phyloP scores from a whole-genome alignment of 768 basidiomycete genomes.

The Pleurotus pulmonarius region DNA sequence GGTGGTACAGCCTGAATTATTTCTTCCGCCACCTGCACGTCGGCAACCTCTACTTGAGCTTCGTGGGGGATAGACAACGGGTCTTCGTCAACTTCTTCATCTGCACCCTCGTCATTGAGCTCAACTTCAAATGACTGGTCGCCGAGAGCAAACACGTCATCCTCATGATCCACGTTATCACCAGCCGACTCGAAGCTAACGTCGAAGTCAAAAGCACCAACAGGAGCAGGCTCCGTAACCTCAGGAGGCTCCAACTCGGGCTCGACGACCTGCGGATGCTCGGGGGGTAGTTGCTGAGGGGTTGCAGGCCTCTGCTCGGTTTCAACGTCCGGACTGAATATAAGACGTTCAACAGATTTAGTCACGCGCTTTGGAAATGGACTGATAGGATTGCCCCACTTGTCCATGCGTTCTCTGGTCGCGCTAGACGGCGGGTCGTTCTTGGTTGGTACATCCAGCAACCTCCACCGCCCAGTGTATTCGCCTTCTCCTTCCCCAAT shows the following conservation, averaged over 20 bases:
- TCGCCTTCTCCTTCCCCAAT: conserved; percentile 49
- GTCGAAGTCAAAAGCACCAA: conserved; percentile 6
- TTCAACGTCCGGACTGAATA: neutral
- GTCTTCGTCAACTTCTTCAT: neutral
- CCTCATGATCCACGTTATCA: neutral
- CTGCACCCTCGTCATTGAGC: neutral
- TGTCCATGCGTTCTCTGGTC: conserved; percentile 43
- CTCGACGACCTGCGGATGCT: neutral
- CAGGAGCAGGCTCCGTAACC: neutral
- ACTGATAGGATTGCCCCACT: conserved; percentile 70
- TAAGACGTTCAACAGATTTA: conserved; percentile 13
- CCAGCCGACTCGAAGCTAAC: neutral
- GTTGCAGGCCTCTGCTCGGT: neutral
- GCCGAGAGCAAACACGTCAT: neutral
- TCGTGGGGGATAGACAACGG: neutral
- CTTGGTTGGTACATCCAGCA: conserved; percentile 57
- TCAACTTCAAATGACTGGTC: neutral
- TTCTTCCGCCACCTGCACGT: neutral
- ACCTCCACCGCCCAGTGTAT: conserved; percentile 63
- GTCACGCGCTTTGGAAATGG: conserved; percentile 47
- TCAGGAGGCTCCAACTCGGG: neutral
- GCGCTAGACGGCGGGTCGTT: conserved; percentile 59
- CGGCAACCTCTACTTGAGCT: too few species aligned
- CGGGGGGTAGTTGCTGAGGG: neutral
- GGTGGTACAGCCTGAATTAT: too few species aligned